Conservation (phyloP, 768 basidiomycete genomes). For the Trametes sanguinea region DNA sequence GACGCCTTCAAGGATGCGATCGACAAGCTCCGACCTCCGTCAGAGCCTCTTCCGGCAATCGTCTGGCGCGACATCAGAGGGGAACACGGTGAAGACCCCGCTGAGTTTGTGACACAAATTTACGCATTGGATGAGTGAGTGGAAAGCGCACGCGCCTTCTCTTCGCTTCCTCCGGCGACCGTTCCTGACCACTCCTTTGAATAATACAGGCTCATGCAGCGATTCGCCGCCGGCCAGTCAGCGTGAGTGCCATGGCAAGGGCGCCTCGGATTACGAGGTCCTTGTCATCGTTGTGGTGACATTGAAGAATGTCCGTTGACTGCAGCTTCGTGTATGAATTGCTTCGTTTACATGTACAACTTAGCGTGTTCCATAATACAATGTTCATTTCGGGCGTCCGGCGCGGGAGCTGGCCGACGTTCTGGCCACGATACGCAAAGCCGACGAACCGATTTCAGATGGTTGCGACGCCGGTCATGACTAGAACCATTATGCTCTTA, state of each 20-base stretch:
- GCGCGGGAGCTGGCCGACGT: conserved; percentile 5
- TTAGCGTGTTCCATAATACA: conserved; percentile 13
- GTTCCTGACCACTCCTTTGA: conserved; percentile 6
- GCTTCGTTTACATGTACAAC: conserved; percentile 22
- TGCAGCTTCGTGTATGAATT: conserved; percentile 10
- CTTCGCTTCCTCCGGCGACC: conserved; percentile 19
- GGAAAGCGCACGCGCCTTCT: background rate
- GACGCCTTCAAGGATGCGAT: background rate
- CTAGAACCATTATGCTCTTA: background rate
- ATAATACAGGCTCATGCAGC: conserved; percentile 10
- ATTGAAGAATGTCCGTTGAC: conserved; percentile 6
- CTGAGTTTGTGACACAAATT: conserved; percentile 24
- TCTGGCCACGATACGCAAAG: conserved; percentile 2
- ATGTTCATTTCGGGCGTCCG: conserved; percentile 19
- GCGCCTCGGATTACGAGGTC: conserved; percentile 1
- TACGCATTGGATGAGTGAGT: conserved; percentile 30
- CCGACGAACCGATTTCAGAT: background rate
- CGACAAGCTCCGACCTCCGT: conserved; percentile 13
- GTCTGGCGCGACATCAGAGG: conserved; percentile 33
- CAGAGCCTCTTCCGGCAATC: conserved; percentile 23
- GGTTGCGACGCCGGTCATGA: conserved; percentile 2
- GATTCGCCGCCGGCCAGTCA: conserved; percentile 8
- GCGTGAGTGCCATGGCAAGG: background rate
- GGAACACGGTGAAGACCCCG: conserved; percentile 15
- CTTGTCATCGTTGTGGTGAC: conserved; percentile 8